Percentiles rank a stretch among this genome's conserved stretches.
phyloP scores from a whole-genome alignment of 331 rosid genomes.

The Quercus tomentella region DNA sequence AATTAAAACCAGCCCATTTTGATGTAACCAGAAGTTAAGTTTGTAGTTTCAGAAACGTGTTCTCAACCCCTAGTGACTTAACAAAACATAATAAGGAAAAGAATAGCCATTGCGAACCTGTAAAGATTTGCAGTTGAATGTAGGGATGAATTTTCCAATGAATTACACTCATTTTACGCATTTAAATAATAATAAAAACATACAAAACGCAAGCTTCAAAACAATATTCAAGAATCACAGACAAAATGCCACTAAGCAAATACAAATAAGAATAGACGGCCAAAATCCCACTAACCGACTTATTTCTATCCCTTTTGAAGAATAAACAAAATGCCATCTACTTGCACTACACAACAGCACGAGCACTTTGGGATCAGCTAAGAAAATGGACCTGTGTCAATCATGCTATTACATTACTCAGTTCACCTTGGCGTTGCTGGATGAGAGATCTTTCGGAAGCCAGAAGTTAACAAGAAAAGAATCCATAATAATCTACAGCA shows the following conservation, averaged over 20 bases:
- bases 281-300: not conserved
- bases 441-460: slow-evolving; percentile 39
- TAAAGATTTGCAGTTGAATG: not conserved
- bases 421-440: slow-evolving; percentile 39
- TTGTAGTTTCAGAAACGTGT: no score
- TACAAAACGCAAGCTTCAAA: not conserved
- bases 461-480: slow-evolving; percentile 71
- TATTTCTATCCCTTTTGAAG: not conserved
- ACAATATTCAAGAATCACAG: not conserved
- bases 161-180: not conserved
- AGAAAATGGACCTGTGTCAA: not conserved
- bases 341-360: slow-evolving; percentile 10
- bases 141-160: not conserved
- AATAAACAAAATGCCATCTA: not conserved
- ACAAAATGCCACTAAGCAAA: not conserved
- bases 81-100: not conserved
- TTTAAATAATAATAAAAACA: not conserved
- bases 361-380: not conserved
- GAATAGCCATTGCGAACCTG: not conserved
- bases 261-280: no score
- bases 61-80: no score
- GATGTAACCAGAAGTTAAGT: no score
- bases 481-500: slow-evolving; percentile 65
- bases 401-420: slow-evolving; percentile 15
- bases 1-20: no score